Conservation (phyloP, 2,329 filamentous ascomycete genomes). For the Furcasterigmium sp. region DNA sequence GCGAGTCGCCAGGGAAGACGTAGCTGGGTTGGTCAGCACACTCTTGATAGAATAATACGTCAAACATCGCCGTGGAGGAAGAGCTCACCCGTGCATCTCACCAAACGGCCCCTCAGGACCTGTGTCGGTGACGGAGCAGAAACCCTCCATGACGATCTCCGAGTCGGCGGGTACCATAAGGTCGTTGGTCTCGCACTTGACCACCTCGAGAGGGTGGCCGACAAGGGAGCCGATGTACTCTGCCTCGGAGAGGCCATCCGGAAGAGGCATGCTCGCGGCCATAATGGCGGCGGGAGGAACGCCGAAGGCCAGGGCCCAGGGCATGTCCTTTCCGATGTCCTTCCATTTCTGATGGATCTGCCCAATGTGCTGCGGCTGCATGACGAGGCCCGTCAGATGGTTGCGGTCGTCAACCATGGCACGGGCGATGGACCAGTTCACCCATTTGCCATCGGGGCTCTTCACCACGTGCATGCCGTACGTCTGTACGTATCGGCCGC, state of each 20-base stretch:
- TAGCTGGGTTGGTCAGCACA: slow-evolving; percentile 21
- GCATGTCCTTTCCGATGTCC: slow-evolving; percentile 35
- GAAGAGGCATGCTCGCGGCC: slow-evolving; percentile 41
- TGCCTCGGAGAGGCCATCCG: slow-evolving; percentile 40
- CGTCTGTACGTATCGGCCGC: slow-evolving; percentile 45
- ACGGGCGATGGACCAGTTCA: slow-evolving; percentile 38
- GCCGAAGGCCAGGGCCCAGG: slow-evolving; percentile 41
- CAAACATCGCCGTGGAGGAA: background rate
- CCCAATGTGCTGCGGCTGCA: slow-evolving; percentile 39
- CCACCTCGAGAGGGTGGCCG: slow-evolving; percentile 37
- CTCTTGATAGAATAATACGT: too few relatives aligned
- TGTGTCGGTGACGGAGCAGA: slow-evolving; percentile 34
- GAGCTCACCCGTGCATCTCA: slow-evolving; percentile 30
- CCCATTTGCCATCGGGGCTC: slow-evolving; percentile 39
- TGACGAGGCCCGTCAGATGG: slow-evolving; percentile 33
- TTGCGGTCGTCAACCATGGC: slow-evolving; percentile 41
- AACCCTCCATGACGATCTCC: slow-evolving; percentile 48
- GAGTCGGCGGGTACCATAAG: slow-evolving; percentile 41
- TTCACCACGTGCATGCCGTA: slow-evolving; percentile 43
- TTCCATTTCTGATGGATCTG: slow-evolving; percentile 42
- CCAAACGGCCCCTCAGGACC: slow-evolving; percentile 43
- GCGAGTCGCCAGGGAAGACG: slow-evolving; percentile 1
- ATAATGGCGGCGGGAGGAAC: slow-evolving; percentile 44
- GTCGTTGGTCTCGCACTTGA: slow-evolving; percentile 47
- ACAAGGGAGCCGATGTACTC: slow-evolving; percentile 42